phyloP scores from a whole-genome alignment of 768 basidiomycete genomes.

The Tremella fuciformis region DNA sequence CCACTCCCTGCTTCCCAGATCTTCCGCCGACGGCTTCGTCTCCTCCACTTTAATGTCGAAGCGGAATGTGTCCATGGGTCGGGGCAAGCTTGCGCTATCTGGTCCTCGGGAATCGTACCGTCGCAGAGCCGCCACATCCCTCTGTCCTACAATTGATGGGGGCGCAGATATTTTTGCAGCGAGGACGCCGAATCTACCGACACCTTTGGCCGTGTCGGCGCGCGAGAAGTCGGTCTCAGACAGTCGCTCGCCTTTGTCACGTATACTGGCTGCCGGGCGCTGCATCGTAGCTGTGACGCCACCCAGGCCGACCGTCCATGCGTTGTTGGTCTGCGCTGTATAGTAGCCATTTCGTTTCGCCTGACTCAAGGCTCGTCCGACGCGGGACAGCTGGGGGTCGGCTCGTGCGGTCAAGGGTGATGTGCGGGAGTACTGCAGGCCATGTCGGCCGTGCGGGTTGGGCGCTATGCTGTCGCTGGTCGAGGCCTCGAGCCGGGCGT shows the following conservation, averaged over 20 bases:
- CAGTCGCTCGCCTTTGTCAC: background rate
- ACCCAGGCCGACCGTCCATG: background rate
- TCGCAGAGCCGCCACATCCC: background rate
- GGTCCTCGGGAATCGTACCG: background rate
- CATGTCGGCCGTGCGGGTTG: background rate
- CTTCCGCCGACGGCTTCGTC: background rate
- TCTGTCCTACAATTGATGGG: background rate
- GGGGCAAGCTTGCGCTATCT: background rate
- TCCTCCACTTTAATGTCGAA: constrained; percentile 9
- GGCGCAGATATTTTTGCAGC: background rate
- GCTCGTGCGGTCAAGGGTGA: background rate
- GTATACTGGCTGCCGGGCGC: background rate
- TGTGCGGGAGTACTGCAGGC: background rate
- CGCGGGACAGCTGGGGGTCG: background rate
- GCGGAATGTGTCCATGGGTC: constrained; percentile 4
- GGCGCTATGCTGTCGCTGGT: too few relatives aligned
- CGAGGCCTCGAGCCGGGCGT: constrained; percentile 32
- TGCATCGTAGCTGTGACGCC: background rate
- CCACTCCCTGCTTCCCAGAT: constrained; percentile 3
- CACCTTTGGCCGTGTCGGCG: background rate
- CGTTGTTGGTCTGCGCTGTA: background rate
- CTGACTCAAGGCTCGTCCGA: background rate
- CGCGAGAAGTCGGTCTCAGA: background rate
- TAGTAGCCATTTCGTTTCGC: constrained; percentile 1
- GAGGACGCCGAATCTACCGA: background rate